Conservation (phyloP, 495 filamentous ascomycete species). For the Terfezia claveryi region DNA sequence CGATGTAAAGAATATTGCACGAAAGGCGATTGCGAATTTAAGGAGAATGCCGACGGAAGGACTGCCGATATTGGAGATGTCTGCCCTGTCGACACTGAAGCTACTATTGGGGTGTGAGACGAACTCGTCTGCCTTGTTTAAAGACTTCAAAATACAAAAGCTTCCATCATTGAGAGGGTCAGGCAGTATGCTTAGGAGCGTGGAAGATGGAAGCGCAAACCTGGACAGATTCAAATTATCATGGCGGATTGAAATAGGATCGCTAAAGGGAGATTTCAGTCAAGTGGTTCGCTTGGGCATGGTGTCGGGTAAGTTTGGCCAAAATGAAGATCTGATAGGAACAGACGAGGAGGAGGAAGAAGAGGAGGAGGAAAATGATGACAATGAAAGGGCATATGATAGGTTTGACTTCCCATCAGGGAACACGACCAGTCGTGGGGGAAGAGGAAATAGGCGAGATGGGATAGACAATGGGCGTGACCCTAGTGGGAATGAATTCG, state of each 20-base stretch:
- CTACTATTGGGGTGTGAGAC: not conserved
- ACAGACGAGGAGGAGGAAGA: slow-evolving; percentile 8
- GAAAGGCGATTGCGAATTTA: slow-evolving; percentile 9
- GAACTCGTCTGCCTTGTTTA: not conserved
- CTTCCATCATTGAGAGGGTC: not conserved
- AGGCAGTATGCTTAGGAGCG: not conserved
- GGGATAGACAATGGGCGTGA: not conserved
- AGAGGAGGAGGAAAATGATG: slow-evolving; percentile 6
- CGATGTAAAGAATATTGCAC: slow-evolving; percentile 13
- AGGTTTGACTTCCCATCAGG: not conserved
- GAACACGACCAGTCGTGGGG: not conserved
- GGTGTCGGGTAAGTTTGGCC: not conserved
- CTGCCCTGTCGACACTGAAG: not conserved
- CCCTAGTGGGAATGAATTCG: not conserved
- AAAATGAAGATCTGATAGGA: slow-evolving; percentile 8
- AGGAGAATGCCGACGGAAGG: slow-evolving; percentile 8
- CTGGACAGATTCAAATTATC: slow-evolving; percentile 4
- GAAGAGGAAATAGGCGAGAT: too few relatives aligned
- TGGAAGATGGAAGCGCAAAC: not conserved
- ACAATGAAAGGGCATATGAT: not conserved
- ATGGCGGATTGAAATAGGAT: slow-evolving; percentile 13
- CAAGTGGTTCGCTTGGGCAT: slow-evolving; percentile 9
- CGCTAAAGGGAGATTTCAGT: slow-evolving; percentile 15
- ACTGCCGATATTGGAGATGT: not conserved
- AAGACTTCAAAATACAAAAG: not conserved